These are phyloP conservation scores for Limtongia smithiae DNA, from an alignment of 805 yeast genomes.

Conservation along the genomic window DNA sequence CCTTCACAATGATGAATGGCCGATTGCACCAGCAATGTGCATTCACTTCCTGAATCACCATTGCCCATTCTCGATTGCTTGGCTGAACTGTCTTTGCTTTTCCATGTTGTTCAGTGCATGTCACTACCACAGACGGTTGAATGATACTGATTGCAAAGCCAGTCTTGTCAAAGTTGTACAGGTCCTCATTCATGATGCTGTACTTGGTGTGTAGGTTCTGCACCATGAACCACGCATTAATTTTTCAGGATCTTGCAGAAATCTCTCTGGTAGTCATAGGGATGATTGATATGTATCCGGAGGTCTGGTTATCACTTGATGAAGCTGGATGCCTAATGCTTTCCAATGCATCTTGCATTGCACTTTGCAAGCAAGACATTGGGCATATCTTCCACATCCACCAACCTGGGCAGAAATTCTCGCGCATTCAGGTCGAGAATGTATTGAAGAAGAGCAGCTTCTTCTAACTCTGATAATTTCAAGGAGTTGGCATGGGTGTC, in stretches of 20 bases:
- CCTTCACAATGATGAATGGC: conserved; percentile 10
- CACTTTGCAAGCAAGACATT: too few relatives aligned
- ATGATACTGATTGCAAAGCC: conserved; percentile 8
- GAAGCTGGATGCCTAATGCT: conserved; percentile 4
- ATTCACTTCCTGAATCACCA: conserved; percentile 13
- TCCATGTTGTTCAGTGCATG: neutral
- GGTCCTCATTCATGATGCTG: too few relatives aligned
- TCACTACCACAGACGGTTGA: neutral
- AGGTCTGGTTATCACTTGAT: neutral
- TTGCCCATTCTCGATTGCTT: conserved; percentile 10
- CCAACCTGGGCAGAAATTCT: neutral
- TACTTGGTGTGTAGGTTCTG: neutral
- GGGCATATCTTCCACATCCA: too few relatives aligned
- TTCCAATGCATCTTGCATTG: too few relatives aligned
- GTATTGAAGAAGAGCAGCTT: neutral
- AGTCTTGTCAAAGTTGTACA: conserved; percentile 7
- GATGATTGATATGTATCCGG: neutral
- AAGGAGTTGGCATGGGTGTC: too few relatives aligned
- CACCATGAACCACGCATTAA: conserved; percentile 4
- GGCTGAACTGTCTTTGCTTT: too few relatives aligned
- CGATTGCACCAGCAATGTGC: conserved; percentile 12
- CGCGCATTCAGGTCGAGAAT: neutral
- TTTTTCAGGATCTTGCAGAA: conserved; percentile 1
- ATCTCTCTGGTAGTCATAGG: neutral
- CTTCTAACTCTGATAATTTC: too few relatives aligned